These are phyloP conservation scores for Hymenoscyphus fructigenus DNA, from an alignment of 2,329 filamentous ascomycete genomes.

Conservation along the genomic window DNA sequence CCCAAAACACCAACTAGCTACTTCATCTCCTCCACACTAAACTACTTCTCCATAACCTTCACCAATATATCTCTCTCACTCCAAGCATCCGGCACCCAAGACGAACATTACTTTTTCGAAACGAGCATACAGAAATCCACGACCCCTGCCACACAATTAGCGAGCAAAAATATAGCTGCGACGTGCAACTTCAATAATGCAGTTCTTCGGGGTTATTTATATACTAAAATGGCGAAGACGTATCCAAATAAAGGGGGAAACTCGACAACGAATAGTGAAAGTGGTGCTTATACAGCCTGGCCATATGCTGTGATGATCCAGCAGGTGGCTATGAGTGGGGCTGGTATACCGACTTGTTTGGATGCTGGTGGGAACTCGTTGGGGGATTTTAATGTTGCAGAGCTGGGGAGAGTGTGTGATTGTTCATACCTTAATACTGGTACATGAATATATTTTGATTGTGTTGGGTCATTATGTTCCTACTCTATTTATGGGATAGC, in stretches of 20 bases:
- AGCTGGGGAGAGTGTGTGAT: conserved; percentile 22
- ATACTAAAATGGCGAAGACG: conserved; percentile 51
- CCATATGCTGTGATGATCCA: conserved; percentile 57
- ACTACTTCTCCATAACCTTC: conserved; percentile 58
- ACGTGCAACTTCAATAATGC: conserved; percentile 60
- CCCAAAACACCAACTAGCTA: conserved; percentile 43
- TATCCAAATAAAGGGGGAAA: conserved; percentile 40
- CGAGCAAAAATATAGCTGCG: conserved; percentile 45
- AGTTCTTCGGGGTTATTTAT: conserved; percentile 56
- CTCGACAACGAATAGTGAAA: conserved; percentile 22
- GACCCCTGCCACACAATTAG: conserved; percentile 46
- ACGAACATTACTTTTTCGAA: conserved; percentile 59
- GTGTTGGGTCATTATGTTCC: background rate
- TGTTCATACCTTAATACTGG: conserved; percentile 33
- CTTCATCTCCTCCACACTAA: conserved; percentile 54
- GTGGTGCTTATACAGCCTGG: conserved; percentile 46
- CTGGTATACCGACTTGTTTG: conserved; percentile 54
- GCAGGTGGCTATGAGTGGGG: conserved; percentile 49
- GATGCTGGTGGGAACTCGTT: conserved; percentile 40
- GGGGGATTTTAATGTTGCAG: conserved; percentile 39
- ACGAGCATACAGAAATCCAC: conserved; percentile 53
- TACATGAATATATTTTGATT: conserved; percentile 8
- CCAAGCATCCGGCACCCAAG: conserved; percentile 45
- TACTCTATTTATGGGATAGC: background rate
- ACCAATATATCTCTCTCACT: conserved; percentile 50